Conservation (phyloP, 2,329 filamentous ascomycete genomes). For the Colletotrichum incanum region DNA sequence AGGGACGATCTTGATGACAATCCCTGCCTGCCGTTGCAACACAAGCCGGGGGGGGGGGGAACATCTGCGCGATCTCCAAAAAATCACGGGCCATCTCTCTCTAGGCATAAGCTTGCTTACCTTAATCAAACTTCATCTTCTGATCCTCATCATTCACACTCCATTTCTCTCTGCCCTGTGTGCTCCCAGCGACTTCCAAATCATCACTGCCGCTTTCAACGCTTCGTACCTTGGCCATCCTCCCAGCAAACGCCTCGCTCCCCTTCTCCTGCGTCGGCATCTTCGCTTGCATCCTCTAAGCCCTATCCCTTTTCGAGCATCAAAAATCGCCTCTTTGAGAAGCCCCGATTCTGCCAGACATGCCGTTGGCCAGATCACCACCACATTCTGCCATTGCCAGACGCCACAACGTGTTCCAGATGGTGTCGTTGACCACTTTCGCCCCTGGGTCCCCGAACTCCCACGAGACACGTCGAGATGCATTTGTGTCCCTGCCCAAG, state of each 20-base stretch:
- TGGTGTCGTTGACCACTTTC: neutral
- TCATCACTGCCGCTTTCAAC: neutral
- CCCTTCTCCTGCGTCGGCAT: neutral
- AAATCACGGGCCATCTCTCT: conserved; percentile 12
- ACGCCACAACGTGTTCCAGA: neutral
- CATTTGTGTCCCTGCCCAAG: neutral
- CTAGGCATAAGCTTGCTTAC: neutral
- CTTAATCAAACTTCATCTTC: neutral
- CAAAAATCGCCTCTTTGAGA: neutral
- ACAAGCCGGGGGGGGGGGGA: neutral
- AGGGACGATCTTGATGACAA: conserved; percentile 9
- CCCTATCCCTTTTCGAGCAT: neutral
- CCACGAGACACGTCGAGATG: neutral
- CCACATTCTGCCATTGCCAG: neutral
- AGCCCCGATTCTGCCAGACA: neutral
- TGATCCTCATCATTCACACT: neutral
- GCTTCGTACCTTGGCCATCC: neutral
- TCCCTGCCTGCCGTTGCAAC: neutral
- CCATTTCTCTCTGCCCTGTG: neutral
- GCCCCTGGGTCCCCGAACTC: neutral
- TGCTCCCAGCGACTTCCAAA: neutral
- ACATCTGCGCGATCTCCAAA: neutral
- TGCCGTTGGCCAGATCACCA: neutral
- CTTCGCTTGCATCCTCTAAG: neutral
- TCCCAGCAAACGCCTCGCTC: too few species aligned